A percentile compares a stretch with the other conserved stretches of the same genome.
Conservation (phyloP, 768 basidiomycete genomes). For the Tricholoma furcatifolium region DNA sequence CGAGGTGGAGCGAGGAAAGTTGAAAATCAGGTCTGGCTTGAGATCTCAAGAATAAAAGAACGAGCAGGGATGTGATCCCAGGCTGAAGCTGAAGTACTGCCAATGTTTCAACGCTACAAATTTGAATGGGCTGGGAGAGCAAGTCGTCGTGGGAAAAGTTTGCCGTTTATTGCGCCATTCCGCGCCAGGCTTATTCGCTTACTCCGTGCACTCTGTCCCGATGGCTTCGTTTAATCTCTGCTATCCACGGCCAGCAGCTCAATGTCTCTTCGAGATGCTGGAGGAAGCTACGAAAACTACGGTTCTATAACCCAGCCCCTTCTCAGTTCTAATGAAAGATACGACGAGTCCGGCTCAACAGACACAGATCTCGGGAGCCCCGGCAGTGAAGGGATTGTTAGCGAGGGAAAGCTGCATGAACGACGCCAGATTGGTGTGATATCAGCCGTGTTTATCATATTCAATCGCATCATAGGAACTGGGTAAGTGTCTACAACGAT, state of each 20-base stretch:
- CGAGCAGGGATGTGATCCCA: too few species aligned
- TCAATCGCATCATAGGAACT: constrained; percentile 43
- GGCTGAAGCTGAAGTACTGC: too few species aligned
- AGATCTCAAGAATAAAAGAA: too few species aligned
- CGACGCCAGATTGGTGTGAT: constrained; percentile 23
- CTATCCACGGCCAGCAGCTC: neutral
- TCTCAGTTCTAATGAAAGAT: neutral
- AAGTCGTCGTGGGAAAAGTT: too few species aligned
- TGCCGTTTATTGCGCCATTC: neutral
- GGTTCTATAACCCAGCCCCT: constrained; percentile 5
- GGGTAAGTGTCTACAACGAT: constrained; percentile 28
- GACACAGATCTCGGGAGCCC: neutral
- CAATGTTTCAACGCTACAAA: too few species aligned
- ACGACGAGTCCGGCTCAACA: neutral
- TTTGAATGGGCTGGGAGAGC: too few species aligned
- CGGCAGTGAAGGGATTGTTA: neutral
- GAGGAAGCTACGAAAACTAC: constrained; percentile 4
- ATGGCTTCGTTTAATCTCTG: neutral
- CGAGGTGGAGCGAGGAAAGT: too few species aligned
- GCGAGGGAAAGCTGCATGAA: constrained; percentile 3
- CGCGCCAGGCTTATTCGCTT: too few species aligned
- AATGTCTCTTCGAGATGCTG: constrained; percentile 10
- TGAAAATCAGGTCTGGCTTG: too few species aligned
- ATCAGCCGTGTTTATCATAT: constrained; percentile 35
- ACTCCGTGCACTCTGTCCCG: too few species aligned